Percentiles rank a stretch among this genome's conserved stretches.
Evolutionary conservation across 2,329 filamentous ascomycete genomes (phyloP).

Genomic region (Diplodia mutila): DNA sequence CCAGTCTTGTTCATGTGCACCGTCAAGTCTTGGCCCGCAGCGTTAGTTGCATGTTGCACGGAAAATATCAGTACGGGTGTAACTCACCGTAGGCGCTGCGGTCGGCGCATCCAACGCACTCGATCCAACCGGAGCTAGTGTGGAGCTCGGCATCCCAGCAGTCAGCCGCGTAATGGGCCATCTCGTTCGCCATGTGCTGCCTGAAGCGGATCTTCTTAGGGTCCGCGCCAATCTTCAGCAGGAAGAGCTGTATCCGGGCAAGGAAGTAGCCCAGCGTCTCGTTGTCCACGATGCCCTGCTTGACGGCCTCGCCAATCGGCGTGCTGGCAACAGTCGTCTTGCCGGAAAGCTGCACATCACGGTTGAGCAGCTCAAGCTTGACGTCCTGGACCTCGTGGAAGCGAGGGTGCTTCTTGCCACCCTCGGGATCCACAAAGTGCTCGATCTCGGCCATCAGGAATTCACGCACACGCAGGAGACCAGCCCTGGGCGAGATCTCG

Average conservation of each 20-base stretch:
- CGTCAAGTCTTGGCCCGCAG: conserved; percentile 62
- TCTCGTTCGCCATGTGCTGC: conserved; percentile 91
- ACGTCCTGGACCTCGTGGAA: conserved; percentile 85
- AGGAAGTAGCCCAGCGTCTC: conserved; percentile 98
- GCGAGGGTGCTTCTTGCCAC: conserved; percentile 90
- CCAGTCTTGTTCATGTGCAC: conserved; percentile 90
- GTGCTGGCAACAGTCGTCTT: conserved; percentile 76
- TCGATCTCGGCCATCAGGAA: conserved; percentile 99
- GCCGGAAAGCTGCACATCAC: conserved; percentile 82
- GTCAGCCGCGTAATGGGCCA: conserved; percentile 93
- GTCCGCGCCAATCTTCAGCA: conserved; percentile 86
- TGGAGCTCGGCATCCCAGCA: conserved; percentile 96
- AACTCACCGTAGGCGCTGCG: conserved; percentile 82
- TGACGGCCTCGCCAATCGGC: conserved; percentile 84
- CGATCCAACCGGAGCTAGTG: conserved; percentile 94
- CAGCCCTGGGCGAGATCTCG: conserved; percentile 91
- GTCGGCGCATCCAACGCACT: conserved; percentile 96
- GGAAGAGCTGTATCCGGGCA: conserved; percentile 88
- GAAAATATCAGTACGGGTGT: conserved; percentile 66
- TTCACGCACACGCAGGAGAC: conserved; percentile 90
- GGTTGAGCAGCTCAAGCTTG: conserved; percentile 82
- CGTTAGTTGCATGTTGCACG: conserved; percentile 73
- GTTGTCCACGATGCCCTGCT: conserved; percentile 84
- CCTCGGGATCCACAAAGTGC: conserved; percentile 93
- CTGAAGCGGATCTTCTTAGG: conserved; percentile 88